Base-by-base conservation (phyloP, 106 monocot genomes). In the Acorus calamus region DNA sequence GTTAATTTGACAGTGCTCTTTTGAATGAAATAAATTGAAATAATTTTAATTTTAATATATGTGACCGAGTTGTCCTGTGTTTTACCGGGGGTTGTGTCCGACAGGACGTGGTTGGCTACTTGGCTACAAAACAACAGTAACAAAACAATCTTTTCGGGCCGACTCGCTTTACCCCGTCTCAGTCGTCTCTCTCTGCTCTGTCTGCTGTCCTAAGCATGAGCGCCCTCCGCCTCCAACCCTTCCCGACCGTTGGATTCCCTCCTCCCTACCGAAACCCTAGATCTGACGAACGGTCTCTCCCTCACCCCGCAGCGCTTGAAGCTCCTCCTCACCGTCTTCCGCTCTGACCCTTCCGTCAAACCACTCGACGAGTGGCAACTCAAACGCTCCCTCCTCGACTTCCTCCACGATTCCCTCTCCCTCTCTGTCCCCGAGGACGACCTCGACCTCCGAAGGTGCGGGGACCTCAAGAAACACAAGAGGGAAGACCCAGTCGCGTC, bases 361-460 rank as follows among this genome's bases (percentile, higher is more conserved):
- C 91, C 84, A 44, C 43, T 98, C 55, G 91, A 98, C 85, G 96
- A 98, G 61, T 98, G 96, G 96, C 75, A 79, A 66, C 83, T 98
- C 63, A 77, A 78, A 57, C 65, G 71, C 55, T 77, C 94, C 8
- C 87, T 96, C 52, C 73, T 98, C 66, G 70, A 66, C 55, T 92
- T 92, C 77, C 82, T 94, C 75, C 81, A 75, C 68, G 79, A 79
- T 49, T 45, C 73, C 42, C 83, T 85, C 57, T 76, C 69, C 63
- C 57, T 82, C 50, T 49, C 80, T 61, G 56, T 82, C 43, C 63
- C 92, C 50, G 76, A 85, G 47, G 84, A 94, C 4, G 96, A 85
- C 71, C 77, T 98, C 54, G 4, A 77, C 47, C 46, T 98, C 11
- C 73, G 60, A 55, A 75, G 75, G 67, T 81, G 72, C 49, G 71